phyloP scores from a whole-genome alignment of 306 rosid genomes.

The Medicago arabica region DNA sequence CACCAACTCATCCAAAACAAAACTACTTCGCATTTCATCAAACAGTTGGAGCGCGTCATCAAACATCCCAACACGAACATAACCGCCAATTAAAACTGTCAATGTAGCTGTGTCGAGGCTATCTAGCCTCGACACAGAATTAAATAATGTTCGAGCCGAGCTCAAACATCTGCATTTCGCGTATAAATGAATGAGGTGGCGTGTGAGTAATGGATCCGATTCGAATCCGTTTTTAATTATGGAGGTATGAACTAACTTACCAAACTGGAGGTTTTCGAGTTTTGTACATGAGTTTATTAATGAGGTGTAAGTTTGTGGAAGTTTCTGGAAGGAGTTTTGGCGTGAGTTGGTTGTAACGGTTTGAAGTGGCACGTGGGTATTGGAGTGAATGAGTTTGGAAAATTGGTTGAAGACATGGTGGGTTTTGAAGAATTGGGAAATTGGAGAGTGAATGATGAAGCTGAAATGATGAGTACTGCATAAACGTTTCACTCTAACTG shows the following conservation, averaged over 20 bases:
- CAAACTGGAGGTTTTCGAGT: slow-evolving; percentile 49
- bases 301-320: slow-evolving; percentile 49
- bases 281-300: slow-evolving; percentile 57
- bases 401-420: too few relatives aligned
- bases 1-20: slow-evolving; percentile 61
- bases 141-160: slow-evolving; percentile 58
- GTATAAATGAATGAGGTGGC: slow-evolving; percentile 72
- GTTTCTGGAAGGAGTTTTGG: slow-evolving; percentile 44
- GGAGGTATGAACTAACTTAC: slow-evolving; percentile 60
- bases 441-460: neutral
- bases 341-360: slow-evolving; percentile 28
- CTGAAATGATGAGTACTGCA: too few relatives aligned
- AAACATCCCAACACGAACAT: slow-evolving; percentile 58
- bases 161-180: slow-evolving; percentile 59
- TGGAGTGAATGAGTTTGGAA: neutral
- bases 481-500: neutral
- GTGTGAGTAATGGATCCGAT: slow-evolving; percentile 52
- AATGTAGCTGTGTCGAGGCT: slow-evolving; percentile 47
- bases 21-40: slow-evolving; percentile 52
- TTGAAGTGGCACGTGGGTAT: neutral
- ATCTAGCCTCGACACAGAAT: neutral
- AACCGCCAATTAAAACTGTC: slow-evolving; percentile 73
- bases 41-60: slow-evolving; percentile 64
- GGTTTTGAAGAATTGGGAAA: neutral
- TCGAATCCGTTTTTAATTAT: slow-evolving; percentile 58